Conservation (phyloP, 371 early-diverging fungal species). For the Parasitella parasitica region DNA sequence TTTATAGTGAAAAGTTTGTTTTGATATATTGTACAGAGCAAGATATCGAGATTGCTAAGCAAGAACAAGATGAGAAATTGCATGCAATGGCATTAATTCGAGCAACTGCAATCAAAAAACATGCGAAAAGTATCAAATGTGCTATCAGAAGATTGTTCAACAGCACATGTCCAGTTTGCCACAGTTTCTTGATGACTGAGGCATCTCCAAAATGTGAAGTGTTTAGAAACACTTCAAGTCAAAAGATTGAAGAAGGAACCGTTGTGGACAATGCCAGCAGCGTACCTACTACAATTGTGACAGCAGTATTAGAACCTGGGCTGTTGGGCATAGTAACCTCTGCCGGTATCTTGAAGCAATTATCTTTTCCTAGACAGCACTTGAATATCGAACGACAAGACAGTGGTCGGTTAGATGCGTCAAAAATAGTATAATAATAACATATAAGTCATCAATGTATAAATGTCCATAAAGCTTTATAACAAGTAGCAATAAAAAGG, state of each 20-base stretch:
- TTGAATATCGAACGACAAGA: background rate
- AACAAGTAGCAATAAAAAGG: background rate
- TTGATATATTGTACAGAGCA: slow-evolving; percentile 18
- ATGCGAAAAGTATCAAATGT: slow-evolving; percentile 7
- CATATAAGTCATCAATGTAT: background rate
- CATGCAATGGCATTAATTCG: background rate
- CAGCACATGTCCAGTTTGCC: slow-evolving; percentile 1
- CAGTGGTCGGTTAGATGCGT: background rate
- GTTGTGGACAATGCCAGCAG: background rate
- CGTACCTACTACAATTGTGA: slow-evolving; percentile 4
- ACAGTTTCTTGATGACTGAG: background rate
- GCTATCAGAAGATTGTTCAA: background rate
- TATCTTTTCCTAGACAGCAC: background rate
- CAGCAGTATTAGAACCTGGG: slow-evolving; percentile 2
- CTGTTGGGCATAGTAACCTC: slow-evolving; percentile 13
- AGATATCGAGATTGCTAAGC: slow-evolving; percentile 3
- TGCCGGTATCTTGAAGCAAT: slow-evolving; percentile 4
- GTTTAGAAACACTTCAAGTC: background rate
- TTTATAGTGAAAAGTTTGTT: background rate
- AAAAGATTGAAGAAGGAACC: slow-evolving; percentile 1
- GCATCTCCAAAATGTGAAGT: background rate
- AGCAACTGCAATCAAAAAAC: slow-evolving; percentile 4
- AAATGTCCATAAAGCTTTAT: background rate
- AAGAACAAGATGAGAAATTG: background rate
- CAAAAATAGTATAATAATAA: background rate